Conservation (phyloP, 768 basidiomycete species). For the Candolleomyces eurysporus region DNA sequence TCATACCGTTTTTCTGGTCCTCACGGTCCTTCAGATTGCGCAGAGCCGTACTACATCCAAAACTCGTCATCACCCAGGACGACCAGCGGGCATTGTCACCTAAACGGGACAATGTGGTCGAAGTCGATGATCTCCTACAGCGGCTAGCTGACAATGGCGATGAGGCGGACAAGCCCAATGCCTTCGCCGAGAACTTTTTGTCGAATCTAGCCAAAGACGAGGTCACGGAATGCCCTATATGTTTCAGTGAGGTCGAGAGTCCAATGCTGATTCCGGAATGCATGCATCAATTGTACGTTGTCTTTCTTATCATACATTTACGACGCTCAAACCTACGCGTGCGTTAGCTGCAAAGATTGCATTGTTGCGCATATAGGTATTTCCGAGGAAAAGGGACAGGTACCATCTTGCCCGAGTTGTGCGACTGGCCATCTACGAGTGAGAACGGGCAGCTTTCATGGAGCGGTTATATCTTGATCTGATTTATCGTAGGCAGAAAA, state of each 20-base stretch:
- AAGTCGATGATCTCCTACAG: slow-evolving; percentile 60
- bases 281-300: slow-evolving; percentile 69
- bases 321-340: background rate
- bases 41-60: slow-evolving; percentile 90
- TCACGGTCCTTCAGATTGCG: slow-evolving; percentile 55
- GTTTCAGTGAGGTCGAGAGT: slow-evolving; percentile 72
- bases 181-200: slow-evolving; percentile 65
- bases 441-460: background rate
- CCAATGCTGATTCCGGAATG: slow-evolving; percentile 73
- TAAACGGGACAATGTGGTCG: slow-evolving; percentile 42
- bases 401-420: slow-evolving; percentile 80
- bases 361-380: slow-evolving; percentile 70
- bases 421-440: slow-evolving; percentile 66
- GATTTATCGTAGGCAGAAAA: slow-evolving; percentile 45
- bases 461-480: background rate
- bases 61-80: slow-evolving; percentile 65
- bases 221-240: slow-evolving; percentile 72
- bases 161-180: slow-evolving; percentile 28
- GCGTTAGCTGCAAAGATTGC: slow-evolving; percentile 79
- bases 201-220: slow-evolving; percentile 57
- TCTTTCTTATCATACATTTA: background rate
- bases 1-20: background rate
- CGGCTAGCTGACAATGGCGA: slow-evolving; percentile 43
- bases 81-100: slow-evolving; percentile 36
- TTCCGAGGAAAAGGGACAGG: slow-evolving; percentile 67